These are phyloP conservation scores for Symbiotaphrina buchneri DNA, from an alignment of 495 filamentous ascomycete species.

Conservation along the genomic window DNA sequence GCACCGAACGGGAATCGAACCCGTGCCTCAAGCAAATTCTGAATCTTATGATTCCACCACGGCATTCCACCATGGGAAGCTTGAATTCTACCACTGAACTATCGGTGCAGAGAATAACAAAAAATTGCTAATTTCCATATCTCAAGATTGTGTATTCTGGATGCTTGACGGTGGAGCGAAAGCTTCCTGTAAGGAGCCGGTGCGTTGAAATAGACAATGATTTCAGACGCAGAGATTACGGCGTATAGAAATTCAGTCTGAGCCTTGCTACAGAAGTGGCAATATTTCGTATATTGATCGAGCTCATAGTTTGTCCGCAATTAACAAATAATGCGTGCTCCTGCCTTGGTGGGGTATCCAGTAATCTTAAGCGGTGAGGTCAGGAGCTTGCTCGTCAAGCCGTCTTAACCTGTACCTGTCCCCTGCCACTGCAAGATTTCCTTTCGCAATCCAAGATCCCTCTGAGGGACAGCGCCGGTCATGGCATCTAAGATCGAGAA, in stretches of 20 bases:
- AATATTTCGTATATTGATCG: not conserved
- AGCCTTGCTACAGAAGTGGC: not conserved
- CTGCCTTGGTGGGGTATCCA: not conserved
- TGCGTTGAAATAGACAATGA: too few relatives aligned
- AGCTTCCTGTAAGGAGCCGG: too few relatives aligned
- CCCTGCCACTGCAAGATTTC: not conserved
- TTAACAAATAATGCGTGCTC: not conserved
- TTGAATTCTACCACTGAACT: slow-evolving; percentile 3
- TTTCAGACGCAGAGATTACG: too few relatives aligned
- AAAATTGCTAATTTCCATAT: not conserved
- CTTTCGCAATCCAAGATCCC: slow-evolving; percentile 1
- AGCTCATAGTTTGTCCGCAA: not conserved
- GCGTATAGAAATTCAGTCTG: too few relatives aligned
- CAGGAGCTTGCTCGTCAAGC: not conserved
- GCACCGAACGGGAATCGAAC: slow-evolving; percentile 3
- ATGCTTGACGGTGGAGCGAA: too few relatives aligned
- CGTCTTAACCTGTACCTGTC: not conserved
- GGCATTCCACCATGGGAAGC: slow-evolving; percentile 3
- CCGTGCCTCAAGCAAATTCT: slow-evolving; percentile 1
- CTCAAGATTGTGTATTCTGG: not conserved
- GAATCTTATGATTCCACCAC: not conserved
- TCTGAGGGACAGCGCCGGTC: not conserved
- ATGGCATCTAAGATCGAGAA: slow-evolving; percentile 51
- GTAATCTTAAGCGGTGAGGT: not conserved
- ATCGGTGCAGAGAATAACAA: slow-evolving; percentile 1